Evolutionary conservation across 345 rosid genomes (phyloP).

Genomic region (Populus pruinosa): DNA sequence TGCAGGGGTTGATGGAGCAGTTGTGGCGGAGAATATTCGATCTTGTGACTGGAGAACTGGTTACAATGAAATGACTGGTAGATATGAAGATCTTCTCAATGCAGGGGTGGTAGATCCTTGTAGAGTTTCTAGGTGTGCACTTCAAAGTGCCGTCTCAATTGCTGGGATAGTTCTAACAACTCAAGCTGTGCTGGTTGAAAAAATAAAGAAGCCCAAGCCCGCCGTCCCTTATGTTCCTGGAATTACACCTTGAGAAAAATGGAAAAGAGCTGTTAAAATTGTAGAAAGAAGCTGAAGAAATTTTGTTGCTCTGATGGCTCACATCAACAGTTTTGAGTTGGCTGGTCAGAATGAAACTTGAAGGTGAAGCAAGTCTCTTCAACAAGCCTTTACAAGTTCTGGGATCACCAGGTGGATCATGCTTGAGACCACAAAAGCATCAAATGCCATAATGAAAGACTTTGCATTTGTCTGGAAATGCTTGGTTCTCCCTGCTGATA

Average conservation of each 20-base stretch:
- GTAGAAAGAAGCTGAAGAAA: neutral
- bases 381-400: neutral
- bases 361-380: neutral
- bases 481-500: neutral
- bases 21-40: conserved; percentile 69
- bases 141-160: conserved; percentile 76
- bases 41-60: conserved; percentile 59
- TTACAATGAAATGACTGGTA: conserved; percentile 73
- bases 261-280: neutral
- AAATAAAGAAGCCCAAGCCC: conserved; percentile 56
- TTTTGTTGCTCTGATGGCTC: neutral
- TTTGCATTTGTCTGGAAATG: neutral
- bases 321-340: neutral
- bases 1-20: conserved; percentile 74
- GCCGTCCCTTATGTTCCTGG: conserved; percentile 69
- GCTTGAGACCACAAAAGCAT: neutral
- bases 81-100: conserved; percentile 65
- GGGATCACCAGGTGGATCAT: neutral
- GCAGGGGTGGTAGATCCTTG: conserved; percentile 77
- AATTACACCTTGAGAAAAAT: conserved; percentile 40
- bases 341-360: neutral
- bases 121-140: conserved; percentile 73
- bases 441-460: neutral
- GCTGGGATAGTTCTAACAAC: conserved; percentile 74
- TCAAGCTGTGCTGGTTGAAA: conserved; percentile 80